These are phyloP conservation scores for Solanum peruvianum DNA, from an alignment of 257 asterid species.

Conservation along the genomic window DNA sequence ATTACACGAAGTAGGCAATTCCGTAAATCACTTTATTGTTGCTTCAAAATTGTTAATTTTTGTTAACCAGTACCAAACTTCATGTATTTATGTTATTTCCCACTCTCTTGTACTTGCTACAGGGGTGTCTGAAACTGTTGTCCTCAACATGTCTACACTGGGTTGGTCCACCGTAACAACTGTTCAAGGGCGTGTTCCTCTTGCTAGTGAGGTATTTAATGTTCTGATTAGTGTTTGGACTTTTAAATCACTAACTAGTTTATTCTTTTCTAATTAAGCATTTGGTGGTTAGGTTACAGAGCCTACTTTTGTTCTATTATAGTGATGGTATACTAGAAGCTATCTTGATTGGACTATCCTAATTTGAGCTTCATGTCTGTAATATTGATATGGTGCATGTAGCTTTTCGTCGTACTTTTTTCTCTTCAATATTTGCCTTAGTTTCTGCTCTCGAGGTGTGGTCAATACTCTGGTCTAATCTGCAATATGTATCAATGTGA, in stretches of 20 bases:
- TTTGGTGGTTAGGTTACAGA: neutral
- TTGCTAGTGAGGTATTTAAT: constrained; percentile 88
- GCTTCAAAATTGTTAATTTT: neutral
- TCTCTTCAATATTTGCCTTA: neutral
- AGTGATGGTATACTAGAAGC: neutral
- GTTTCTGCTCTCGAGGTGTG: neutral
- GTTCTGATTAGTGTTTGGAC: constrained; percentile 1
- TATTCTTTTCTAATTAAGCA: neutral
- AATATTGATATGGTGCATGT: neutral
- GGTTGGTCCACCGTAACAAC: constrained; percentile 82
- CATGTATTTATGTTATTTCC: neutral
- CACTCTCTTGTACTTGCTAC: constrained; percentile 10
- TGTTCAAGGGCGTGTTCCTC: constrained; percentile 86
- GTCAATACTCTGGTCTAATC: neutral
- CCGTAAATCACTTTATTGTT: neutral
- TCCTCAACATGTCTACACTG: constrained; percentile 90
- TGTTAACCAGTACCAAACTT: neutral
- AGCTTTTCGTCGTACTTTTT: neutral
- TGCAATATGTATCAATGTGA: neutral
- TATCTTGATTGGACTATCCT: neutral
- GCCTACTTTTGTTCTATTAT: neutral
- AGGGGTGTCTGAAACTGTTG: constrained; percentile 91
- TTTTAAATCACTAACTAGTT: neutral
- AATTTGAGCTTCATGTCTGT: neutral
- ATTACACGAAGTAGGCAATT: neutral